Percentiles rank a stretch among this genome's conserved stretches.
These are phyloP conservation scores for Candida dubliniensis DNA, from an alignment of 1,139 yeast genomes.

Conservation along the genomic window DNA sequence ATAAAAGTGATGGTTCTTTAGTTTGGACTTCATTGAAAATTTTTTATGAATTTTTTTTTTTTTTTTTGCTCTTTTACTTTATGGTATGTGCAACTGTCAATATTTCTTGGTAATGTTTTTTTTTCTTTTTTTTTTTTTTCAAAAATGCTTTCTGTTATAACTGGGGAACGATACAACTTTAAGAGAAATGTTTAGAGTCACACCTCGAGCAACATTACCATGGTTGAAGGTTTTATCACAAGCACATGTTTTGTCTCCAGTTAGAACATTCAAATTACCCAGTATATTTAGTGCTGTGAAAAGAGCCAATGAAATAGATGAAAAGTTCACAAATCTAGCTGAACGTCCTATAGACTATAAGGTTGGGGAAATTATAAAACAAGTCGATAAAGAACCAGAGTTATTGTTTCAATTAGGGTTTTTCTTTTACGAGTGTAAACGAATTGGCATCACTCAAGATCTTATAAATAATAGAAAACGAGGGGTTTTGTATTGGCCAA, in stretches of 20 bases:
- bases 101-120: no score
- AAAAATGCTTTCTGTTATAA: no score
- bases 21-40: neutral
- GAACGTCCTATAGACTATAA: constrained; percentile 7
- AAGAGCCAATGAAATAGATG: constrained; percentile 8
- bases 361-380: constrained; percentile 21
- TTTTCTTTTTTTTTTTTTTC: no score
- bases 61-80: neutral
- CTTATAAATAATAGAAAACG: constrained; percentile 6
- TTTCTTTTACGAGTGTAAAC: constrained; percentile 34
- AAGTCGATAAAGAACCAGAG: constrained; percentile 32
- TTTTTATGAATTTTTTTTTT: constrained; percentile 1
- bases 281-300: constrained; percentile 3
- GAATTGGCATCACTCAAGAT: constrained; percentile 29
- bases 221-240: neutral
- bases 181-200: neutral
- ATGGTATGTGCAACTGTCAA: no score
- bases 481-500: constrained; percentile 7
- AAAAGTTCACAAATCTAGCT: constrained; percentile 5
- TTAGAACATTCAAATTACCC: constrained; percentile 6
- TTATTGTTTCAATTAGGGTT: constrained; percentile 30
- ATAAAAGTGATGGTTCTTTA: neutral
- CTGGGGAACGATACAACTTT: no score
- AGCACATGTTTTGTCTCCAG: neutral
- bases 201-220: neutral